These are phyloP conservation scores for Brasilioporus rufonigricans DNA, from an alignment of 768 basidiomycete species.

Conservation along the genomic window DNA sequence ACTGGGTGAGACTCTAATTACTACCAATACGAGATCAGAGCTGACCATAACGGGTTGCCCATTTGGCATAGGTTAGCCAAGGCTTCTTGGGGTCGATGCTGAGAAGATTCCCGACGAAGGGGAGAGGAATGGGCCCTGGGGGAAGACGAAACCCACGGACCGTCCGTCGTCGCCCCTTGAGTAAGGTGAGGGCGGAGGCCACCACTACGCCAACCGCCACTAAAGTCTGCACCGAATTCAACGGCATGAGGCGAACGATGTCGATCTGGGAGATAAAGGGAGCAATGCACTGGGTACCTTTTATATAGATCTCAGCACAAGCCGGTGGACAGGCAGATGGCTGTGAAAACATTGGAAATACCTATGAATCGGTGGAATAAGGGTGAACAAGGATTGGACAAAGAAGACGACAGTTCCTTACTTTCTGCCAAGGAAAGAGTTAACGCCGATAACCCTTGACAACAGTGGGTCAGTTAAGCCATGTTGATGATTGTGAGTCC, in stretches of 20 bases:
- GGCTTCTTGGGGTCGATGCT: slow-evolving; percentile 16
- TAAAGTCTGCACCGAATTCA: not conserved
- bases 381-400: too few relatives aligned
- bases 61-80: slow-evolving; percentile 20
- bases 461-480: too few relatives aligned
- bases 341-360: too few relatives aligned
- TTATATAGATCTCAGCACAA: not conserved
- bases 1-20: not conserved
- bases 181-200: not conserved
- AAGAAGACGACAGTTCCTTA: too few relatives aligned
- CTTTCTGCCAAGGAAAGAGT: too few relatives aligned
- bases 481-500: too few relatives aligned
- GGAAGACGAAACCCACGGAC: slow-evolving; percentile 4
- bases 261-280: not conserved
- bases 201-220: not conserved
- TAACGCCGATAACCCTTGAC: too few relatives aligned
- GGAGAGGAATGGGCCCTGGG: slow-evolving; percentile 19
- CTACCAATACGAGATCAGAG: not conserved
- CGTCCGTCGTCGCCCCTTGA: slow-evolving; percentile 1
- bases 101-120: slow-evolving; percentile 17
- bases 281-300: not conserved
- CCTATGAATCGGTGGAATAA: too few relatives aligned
- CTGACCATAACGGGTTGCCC: slow-evolving; percentile 19
- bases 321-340: too few relatives aligned
- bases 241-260: slow-evolving; percentile 1